Evolutionary conservation across 1,139 yeast species (phyloP).

Genomic region (Candida neerlandica): DNA sequence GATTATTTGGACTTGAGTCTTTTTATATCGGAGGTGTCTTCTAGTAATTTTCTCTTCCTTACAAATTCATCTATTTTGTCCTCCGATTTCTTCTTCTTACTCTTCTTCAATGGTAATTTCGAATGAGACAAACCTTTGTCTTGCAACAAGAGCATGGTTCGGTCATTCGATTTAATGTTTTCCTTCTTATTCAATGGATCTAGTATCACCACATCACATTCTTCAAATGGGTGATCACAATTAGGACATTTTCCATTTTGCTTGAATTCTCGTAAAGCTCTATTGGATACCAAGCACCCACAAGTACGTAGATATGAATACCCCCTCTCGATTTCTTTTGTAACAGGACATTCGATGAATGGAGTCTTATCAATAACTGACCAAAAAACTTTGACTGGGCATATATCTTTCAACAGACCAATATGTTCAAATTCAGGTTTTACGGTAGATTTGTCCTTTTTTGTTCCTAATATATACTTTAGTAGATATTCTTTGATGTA

Average conservation of each 20-base stretch:
- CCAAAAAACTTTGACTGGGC: conserved; percentile 32
- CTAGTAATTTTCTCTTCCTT: conserved; percentile 10
- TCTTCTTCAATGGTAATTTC: conserved; percentile 37
- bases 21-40: conserved; percentile 2
- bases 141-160: conserved; percentile 36
- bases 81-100: conserved; percentile 22
- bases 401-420: conserved; percentile 32
- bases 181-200: conserved; percentile 24
- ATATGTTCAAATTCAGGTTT: conserved; percentile 40
- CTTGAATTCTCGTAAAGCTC: conserved; percentile 22
- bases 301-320: conserved; percentile 40
- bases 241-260: conserved; percentile 31
- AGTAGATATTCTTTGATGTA: conserved; percentile 69
- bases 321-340: conserved; percentile 25
- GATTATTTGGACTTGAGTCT: neutral
- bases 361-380: conserved; percentile 20
- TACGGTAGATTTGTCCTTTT: conserved; percentile 11
- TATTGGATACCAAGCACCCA: conserved; percentile 42
- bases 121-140: conserved; percentile 46
- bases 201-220: conserved; percentile 36
- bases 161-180: conserved; percentile 35
- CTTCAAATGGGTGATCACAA: conserved; percentile 29
- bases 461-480: conserved; percentile 52
- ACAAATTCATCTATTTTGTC: conserved; percentile 9
- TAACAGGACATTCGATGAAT: conserved; percentile 56